Evolutionary conservation across 1,139 yeast genomes (phyloP).

Genomic region (Candida mesenterica): DNA sequence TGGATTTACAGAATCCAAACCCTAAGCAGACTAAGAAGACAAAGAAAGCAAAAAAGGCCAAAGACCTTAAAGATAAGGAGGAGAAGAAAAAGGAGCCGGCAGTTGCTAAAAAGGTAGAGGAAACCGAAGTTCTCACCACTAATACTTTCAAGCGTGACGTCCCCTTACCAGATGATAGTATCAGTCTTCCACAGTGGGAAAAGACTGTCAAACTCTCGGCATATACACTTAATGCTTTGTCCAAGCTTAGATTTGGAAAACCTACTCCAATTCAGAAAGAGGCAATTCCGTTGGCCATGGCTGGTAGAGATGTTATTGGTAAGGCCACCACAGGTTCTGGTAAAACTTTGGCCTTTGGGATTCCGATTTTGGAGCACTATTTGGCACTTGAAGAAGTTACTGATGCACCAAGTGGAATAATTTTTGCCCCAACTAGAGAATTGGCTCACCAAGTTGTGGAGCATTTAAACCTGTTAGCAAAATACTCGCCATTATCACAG

Average conservation of each 20-base stretch:
- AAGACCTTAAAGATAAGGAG: slow-evolving; percentile 1
- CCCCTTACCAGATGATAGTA: slow-evolving; percentile 40
- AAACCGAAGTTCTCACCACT: slow-evolving; percentile 17
- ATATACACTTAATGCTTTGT: slow-evolving; percentile 58
- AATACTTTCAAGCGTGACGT: slow-evolving; percentile 26
- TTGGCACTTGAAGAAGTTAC: slow-evolving; percentile 25
- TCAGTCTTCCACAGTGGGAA: slow-evolving; percentile 61
- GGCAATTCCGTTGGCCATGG: slow-evolving; percentile 73
- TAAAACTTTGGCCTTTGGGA: slow-evolving; percentile 92
- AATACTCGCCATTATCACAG: slow-evolving; percentile 55
- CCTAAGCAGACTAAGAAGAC: slow-evolving; percentile 10
- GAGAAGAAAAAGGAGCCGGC: too few relatives aligned
- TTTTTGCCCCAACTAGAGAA: slow-evolving; percentile 95
- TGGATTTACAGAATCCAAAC: not conserved
- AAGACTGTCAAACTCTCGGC: slow-evolving; percentile 42
- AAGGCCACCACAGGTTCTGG: slow-evolving; percentile 99
- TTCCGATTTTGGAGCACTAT: slow-evolving; percentile 81
- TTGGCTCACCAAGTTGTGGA: slow-evolving; percentile 90
- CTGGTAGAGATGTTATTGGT: slow-evolving; percentile 83
- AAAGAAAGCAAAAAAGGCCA: slow-evolving; percentile 13
- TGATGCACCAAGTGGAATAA: slow-evolving; percentile 64
- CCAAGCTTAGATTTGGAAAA: slow-evolving; percentile 52
- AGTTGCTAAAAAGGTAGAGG: slow-evolving; percentile 4
- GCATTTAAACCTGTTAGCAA: slow-evolving; percentile 65
- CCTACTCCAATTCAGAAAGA: slow-evolving; percentile 85